Evolutionary conservation across 2,329 filamentous ascomycete genomes (phyloP), one percentile per base, ranked within the genome.

Genomic region (Daldinia sp.): DNA sequence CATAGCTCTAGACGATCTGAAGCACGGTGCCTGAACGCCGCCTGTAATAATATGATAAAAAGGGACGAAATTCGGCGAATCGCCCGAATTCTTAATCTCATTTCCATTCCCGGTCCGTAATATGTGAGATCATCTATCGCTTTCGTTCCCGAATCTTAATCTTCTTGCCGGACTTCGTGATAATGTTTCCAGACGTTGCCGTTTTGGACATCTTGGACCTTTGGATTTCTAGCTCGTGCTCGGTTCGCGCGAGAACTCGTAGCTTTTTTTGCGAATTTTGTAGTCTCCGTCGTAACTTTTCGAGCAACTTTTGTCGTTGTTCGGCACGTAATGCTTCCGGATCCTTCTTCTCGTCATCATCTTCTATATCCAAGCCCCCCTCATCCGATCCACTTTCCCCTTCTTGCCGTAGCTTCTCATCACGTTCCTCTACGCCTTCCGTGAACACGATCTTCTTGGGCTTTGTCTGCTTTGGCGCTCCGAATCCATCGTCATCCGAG

Each of bases 181-280:
- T 71, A 11, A 85, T 85, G 34, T 85, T 85, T 4, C 83, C 82
- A 9, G 64, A 64, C 1, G 86, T 89, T 7, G 83, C 79, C 67
- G 86, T 87, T 79, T 90, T 90, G 32, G 85, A 85, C 86, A 89
- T 89, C 73, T 83, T 85, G 15, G 85, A 84, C 61, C 83, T 80
- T 74, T 89, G 85, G 56, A 86, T 62, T 64, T 87, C 86, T 23
- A 90, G 78, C 68, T 83, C 78, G 35, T 80, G 76, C 75, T 90
- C 87, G 21, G 86, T 83, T 19, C 81, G 78, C n/a, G 81, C 78
- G 25, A 90, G 76, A 1, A 79, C 78, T 71, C 80, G 80, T 64
- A 88, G 77, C 74, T 87, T 85, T 75, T 84, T 82, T 66, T 79
- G 81, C 4, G 85, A 82, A 17, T 73, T 76, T 53, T 80, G 79